These are phyloP conservation scores for Clathrospora elynae DNA, from an alignment of 2,329 filamentous ascomycete species.

Conservation along the genomic window DNA sequence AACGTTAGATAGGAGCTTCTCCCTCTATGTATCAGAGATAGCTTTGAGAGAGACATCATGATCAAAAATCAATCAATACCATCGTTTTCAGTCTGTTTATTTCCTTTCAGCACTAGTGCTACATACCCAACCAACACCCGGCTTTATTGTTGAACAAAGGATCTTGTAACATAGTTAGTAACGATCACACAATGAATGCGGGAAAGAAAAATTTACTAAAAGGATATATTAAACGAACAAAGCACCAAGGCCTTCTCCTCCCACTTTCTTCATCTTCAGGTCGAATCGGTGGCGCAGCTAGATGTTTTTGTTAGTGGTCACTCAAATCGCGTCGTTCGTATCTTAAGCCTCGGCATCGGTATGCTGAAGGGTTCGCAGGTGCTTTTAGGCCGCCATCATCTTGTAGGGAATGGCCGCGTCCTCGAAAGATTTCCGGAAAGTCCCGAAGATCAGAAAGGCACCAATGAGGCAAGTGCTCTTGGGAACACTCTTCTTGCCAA, in stretches of 20 bases:
- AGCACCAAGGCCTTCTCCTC: neutral
- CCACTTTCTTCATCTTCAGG: neutral
- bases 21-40: too few relatives aligned
- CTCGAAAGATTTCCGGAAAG: conserved; percentile 10
- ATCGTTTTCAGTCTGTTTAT: too few relatives aligned
- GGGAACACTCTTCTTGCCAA: conserved; percentile 4
- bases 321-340: too few relatives aligned
- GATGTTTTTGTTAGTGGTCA: neutral
- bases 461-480: neutral
- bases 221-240: too few relatives aligned
- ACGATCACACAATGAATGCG: neutral
- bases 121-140: too few relatives aligned
- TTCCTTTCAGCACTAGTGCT: too few relatives aligned
- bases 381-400: conserved; percentile 4
- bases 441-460: conserved; percentile 14
- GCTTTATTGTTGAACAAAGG: conserved; percentile 6
- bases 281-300: neutral
- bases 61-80: too few relatives aligned
- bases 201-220: conserved; percentile 1
- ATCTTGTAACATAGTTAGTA: conserved; percentile 3
- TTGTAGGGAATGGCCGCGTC: conserved; percentile 4
- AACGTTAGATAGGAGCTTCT: too few relatives aligned
- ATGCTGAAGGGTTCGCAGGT: neutral
- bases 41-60: too few relatives aligned
- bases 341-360: neutral